Conservation (phyloP, 2,329 filamentous ascomycete species). For the Podosphaera fusca region DNA sequence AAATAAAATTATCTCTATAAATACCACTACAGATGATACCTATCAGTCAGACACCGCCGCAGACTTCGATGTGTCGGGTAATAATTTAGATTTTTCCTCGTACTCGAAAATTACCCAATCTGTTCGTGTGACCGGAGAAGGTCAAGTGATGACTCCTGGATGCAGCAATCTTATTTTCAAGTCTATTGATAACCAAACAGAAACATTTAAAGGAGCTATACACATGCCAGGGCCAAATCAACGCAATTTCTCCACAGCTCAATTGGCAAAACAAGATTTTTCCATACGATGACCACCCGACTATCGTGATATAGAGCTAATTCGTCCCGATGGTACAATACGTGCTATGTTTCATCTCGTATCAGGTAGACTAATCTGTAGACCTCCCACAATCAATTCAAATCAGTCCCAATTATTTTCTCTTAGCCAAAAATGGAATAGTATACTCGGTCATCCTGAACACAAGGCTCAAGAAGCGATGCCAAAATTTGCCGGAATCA, state of each 20-base stretch:
- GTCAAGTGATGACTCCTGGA: not conserved
- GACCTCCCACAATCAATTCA: not conserved
- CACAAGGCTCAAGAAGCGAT: not conserved
- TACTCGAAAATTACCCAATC: not conserved
- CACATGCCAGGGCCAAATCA: not conserved
- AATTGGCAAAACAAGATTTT: not conserved
- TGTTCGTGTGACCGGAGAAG: not conserved
- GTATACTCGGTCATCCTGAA: not conserved
- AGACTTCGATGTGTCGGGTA: not conserved
- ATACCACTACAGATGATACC: no score
- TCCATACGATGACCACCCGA: not conserved
- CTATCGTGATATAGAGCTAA: not conserved
- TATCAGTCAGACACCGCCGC: not conserved
- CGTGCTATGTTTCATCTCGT: not conserved
- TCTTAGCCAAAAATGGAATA: not conserved
- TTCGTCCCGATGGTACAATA: not conserved
- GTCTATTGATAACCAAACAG: not conserved
- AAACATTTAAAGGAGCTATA: not conserved
- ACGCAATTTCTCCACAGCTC: not conserved
- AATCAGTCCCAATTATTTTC: not conserved
- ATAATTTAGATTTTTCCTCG: not conserved
- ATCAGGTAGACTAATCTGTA: not conserved
- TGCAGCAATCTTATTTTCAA: not conserved
- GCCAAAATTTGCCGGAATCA: not conserved
- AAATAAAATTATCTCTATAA: no score